Conservation (phyloP, 352 stramenopile species). For the Pythium scleroteichum region DNA sequence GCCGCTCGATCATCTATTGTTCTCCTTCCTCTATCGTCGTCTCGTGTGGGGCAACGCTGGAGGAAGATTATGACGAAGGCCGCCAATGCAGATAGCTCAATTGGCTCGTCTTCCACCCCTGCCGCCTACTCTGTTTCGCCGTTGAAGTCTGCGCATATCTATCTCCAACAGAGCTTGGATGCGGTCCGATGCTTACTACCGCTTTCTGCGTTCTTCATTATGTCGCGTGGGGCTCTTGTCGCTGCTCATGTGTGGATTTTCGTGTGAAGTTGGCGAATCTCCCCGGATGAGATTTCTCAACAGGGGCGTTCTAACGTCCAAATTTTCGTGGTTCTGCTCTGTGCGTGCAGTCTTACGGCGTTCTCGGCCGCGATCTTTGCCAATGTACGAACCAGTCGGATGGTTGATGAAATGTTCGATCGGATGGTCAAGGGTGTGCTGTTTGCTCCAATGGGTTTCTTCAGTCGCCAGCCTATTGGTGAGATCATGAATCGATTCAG, state of each 20-base stretch:
- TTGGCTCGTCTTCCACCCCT: too few relatives aligned
- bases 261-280: not conserved
- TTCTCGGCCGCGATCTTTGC: not conserved
- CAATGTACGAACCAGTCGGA: not conserved
- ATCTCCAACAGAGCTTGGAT: too few relatives aligned
- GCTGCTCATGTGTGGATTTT: slow-evolving; percentile 12
- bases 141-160: too few relatives aligned
- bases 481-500: slow-evolving; percentile 42
- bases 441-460: slow-evolving; percentile 32
- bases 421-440: slow-evolving; percentile 9
- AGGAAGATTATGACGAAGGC: too few relatives aligned
- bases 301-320: not conserved
- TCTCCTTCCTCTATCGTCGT: too few relatives aligned
- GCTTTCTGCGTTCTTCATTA: not conserved
- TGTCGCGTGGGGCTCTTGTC: slow-evolving; percentile 7
- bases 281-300: not conserved
- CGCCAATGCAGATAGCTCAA: too few relatives aligned
- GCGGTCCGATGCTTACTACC: not conserved
- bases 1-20: too few relatives aligned
- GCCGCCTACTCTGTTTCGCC: too few relatives aligned
- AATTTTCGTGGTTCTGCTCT: not conserved
- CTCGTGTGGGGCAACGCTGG: too few relatives aligned
- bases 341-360: not conserved
- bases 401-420: slow-evolving; percentile 4
- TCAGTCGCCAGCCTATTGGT: slow-evolving; percentile 29